Conservation (phyloP, 2,329 filamentous ascomycete species). For the Fusarium brevicatenulatum region DNA sequence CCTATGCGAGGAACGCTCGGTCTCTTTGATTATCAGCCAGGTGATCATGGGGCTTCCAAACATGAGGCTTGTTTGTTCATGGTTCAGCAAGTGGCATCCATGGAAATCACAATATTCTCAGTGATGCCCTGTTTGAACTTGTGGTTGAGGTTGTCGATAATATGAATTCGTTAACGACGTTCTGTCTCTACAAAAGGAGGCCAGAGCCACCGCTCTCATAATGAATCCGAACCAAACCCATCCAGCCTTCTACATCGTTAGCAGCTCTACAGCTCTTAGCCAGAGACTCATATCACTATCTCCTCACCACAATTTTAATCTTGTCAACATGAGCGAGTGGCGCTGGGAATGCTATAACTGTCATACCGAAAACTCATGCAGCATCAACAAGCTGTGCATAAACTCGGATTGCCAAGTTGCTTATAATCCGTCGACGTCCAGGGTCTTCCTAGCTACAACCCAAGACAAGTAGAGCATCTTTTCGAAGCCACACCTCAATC, state of each 20-base stretch:
- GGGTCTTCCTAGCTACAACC: not conserved
- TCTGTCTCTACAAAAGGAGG: not conserved
- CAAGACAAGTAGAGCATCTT: not conserved
- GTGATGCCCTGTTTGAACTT: not conserved
- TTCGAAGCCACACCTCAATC: not conserved
- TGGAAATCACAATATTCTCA: conserved; percentile 4
- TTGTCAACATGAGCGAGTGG: not conserved
- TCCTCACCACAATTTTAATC: not conserved
- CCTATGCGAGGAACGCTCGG: not conserved
- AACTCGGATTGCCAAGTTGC: not conserved
- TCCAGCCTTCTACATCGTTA: not conserved
- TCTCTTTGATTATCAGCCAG: not conserved
- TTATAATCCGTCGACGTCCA: not conserved
- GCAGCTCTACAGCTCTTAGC: not conserved
- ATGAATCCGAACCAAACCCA: not conserved
- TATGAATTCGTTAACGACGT: not conserved
- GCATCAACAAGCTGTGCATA: not conserved
- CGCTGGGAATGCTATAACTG: not conserved
- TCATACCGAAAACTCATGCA: not conserved
- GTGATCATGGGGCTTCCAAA: not conserved
- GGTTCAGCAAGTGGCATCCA: not conserved
- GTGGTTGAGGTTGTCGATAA: not conserved
- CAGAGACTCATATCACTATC: not conserved
- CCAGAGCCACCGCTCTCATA: too few species aligned
- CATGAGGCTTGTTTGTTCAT: not conserved